Conservation (phyloP, 106 monocot species). For the Acorus calamus region DNA sequence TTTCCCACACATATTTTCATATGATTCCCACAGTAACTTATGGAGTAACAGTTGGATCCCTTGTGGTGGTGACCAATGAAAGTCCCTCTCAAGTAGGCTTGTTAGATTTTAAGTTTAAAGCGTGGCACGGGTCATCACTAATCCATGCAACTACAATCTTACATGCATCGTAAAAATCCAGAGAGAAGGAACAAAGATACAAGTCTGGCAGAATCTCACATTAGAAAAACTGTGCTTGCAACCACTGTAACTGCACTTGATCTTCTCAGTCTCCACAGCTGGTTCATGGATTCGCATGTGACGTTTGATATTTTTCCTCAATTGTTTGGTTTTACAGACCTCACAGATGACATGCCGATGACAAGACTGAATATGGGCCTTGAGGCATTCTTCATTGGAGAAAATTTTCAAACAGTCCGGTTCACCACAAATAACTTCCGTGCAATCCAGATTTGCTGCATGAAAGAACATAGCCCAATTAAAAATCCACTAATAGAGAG, state of each 20-base stretch:
- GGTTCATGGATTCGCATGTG: constrained; percentile 50
- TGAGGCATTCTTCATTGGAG: constrained; percentile 60
- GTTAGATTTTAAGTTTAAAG: too few relatives aligned
- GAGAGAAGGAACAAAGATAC: too few relatives aligned
- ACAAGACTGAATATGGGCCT: constrained; percentile 53
- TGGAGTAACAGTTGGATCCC: too few relatives aligned
- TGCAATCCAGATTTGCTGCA: constrained; percentile 54
- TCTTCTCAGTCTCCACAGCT: constrained; percentile 11
- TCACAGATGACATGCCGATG: constrained; percentile 57
- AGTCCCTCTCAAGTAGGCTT: too few relatives aligned
- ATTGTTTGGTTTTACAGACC: constrained; percentile 51
- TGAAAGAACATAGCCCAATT: neutral
- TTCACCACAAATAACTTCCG: constrained; percentile 56
- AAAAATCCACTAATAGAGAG: neutral
- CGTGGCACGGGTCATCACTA: too few relatives aligned
- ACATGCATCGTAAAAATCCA: too few relatives aligned
- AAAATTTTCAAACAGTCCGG: constrained; percentile 66
- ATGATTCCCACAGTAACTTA: too few relatives aligned
- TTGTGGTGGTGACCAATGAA: too few relatives aligned
- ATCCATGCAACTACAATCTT: too few relatives aligned
- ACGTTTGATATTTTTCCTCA: constrained; percentile 73
- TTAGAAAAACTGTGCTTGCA: constrained; percentile 59
- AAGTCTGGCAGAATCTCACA: constrained; percentile 14
- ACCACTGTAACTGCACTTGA: constrained; percentile 47
- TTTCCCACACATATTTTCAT: too few relatives aligned